Base-by-base conservation (phyloP, 768 basidiomycete genomes). In the Suillus discolor region DNA sequence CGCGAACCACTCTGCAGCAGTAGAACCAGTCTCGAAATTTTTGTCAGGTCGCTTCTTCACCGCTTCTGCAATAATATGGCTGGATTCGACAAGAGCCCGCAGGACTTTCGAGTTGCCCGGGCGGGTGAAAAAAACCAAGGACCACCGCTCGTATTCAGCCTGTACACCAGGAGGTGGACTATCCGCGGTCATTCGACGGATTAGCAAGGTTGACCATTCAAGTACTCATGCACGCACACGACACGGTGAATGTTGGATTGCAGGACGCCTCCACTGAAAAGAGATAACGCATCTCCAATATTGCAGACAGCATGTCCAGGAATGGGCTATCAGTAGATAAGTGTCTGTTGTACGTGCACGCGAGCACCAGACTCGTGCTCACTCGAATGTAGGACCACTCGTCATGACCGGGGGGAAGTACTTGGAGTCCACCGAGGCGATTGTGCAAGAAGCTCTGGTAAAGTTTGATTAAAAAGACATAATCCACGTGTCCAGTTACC, bases 301-400 rank as follows among this genome's bases (percentile, higher is more conserved):
- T 88, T 89, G 74, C 87, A 87, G 41, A 89, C 79, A 5, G 85
- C 86, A 66, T 86, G 84, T 6, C 83, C 82, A 4, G 84, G 83
- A 45, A 88, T 71, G 2, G 87, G 87, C 84, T 79, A 57, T 16
- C 25, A 45, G 36, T 4, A 34, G 23, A 25, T 59, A 16, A 59
- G 38, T 6, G 6, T 64, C n/a, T n/a, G 18, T 12, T 39, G 13
- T 42, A 23, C 61, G 53, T 44, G 11, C 44, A 23, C 60, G 61
- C 39, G 3, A 41, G 63, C 42, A 64, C 60, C 9, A 13, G 8
- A 31, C 11, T n/a, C n/a, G 7, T 11, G 23, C 67, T 11, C 55
- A 84, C 89, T 82, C 84, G 85, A 69, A 91, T 81, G 67, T 90
- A 91, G 71, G 85, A 85, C 90, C 90, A 92, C 23, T 82, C 74